Conservation (phyloP, 2,329 filamentous ascomycete species). For the Penicillium sp. region DNA sequence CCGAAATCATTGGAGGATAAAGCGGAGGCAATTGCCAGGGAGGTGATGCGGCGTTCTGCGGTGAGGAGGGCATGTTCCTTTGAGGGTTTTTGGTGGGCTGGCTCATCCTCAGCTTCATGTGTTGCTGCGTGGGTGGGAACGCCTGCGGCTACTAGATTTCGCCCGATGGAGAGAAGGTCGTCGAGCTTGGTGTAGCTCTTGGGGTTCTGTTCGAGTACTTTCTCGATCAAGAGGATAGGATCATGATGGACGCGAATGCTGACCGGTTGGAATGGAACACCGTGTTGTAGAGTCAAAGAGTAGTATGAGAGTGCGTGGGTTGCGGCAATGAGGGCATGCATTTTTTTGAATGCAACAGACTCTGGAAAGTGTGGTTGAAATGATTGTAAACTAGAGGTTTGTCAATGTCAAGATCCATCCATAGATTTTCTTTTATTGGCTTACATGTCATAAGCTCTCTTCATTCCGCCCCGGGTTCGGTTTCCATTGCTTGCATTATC, state of each 20-base stretch:
- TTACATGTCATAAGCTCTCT: constrained; percentile 58
- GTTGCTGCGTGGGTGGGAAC: constrained; percentile 30
- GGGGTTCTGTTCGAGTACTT: constrained; percentile 61
- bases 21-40: constrained; percentile 48
- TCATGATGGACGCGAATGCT: constrained; percentile 64
- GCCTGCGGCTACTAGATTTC: constrained; percentile 55
- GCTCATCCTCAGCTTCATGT: constrained; percentile 20
- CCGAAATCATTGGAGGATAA: constrained; percentile 50
- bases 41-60: constrained; percentile 49
- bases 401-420: constrained; percentile 7
- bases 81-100: constrained; percentile 12
- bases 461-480: constrained; percentile 60
- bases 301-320: constrained; percentile 66
- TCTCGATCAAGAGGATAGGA: constrained; percentile 58
- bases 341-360: constrained; percentile 44
- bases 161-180: constrained; percentile 61
- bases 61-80: constrained; percentile 33
- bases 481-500: constrained; percentile 68
- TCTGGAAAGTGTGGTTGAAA: constrained; percentile 45
- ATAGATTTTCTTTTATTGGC: constrained; percentile 19
- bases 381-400: constrained; percentile 37
- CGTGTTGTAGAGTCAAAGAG: constrained; percentile 62
- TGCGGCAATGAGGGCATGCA: constrained; percentile 56
- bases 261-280: constrained; percentile 65
- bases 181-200: constrained; percentile 64